These are phyloP conservation scores for Daldinia sp. DNA, from an alignment of 2,329 filamentous ascomycete genomes.

Conservation along the genomic window DNA sequence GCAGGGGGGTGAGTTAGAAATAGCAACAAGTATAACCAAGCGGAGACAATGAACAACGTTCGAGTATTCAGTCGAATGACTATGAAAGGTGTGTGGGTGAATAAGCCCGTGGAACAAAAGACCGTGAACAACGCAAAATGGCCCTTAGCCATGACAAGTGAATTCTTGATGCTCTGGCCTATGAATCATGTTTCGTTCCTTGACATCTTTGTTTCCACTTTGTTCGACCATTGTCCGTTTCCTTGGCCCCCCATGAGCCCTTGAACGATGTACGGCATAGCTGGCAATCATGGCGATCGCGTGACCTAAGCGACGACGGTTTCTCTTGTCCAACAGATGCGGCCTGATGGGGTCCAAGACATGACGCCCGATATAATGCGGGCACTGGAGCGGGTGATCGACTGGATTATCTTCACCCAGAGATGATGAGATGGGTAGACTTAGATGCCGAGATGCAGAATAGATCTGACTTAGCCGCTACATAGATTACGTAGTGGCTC, in stretches of 20 bases:
- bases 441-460: conserved; percentile 15
- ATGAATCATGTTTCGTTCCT: conserved; percentile 36
- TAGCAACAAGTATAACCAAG: conserved; percentile 45
- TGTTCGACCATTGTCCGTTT: conserved; percentile 42
- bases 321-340: conserved; percentile 49
- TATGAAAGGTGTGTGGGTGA: conserved; percentile 20
- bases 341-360: conserved; percentile 38
- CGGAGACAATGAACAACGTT: conserved; percentile 47
- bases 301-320: conserved; percentile 33
- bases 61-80: conserved; percentile 35
- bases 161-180: conserved; percentile 28
- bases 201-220: conserved; percentile 48
- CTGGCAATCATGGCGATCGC: conserved; percentile 34
- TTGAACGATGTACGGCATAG: conserved; percentile 9
- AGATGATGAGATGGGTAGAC: conserved; percentile 30
- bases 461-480: conserved; percentile 25
- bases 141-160: conserved; percentile 17
- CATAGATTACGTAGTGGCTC: conserved; percentile 9
- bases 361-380: conserved; percentile 38
- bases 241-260: conserved; percentile 34
- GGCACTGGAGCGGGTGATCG: conserved; percentile 35
- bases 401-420: conserved; percentile 43
- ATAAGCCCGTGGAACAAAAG: conserved; percentile 37
- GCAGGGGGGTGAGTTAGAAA: conserved; percentile 40
- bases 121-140: conserved; percentile 30